Conservation (phyloP, 208 protist genomes). For the Acanthamoeba healyi region DNA sequence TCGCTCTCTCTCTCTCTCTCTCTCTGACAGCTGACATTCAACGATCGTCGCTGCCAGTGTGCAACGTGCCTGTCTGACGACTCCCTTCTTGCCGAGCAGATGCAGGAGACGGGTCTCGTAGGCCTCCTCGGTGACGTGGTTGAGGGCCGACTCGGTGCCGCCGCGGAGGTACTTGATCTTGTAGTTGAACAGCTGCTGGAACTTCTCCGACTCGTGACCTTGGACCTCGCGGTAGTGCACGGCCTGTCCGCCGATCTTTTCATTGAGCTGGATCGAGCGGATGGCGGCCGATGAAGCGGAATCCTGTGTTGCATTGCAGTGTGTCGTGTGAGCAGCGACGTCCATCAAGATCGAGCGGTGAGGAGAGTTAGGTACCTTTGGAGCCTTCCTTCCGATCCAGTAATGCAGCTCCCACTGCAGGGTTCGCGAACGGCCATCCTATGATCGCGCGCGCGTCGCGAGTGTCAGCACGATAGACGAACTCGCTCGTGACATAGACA, state of each 20-base stretch:
- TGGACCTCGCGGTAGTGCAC: slow-evolving; percentile 90
- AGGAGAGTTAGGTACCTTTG: not conserved
- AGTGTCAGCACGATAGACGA: slow-evolving; percentile 58
- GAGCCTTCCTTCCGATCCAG: slow-evolving; percentile 46
- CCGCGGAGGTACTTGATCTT: slow-evolving; percentile 84
- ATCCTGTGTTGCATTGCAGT: slow-evolving; percentile 1
- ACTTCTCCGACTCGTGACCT: slow-evolving; percentile 83
- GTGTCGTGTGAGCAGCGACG: not conserved
- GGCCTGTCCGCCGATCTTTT: slow-evolving; percentile 86
- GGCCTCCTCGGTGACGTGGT: slow-evolving; percentile 84
- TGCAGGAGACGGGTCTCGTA: slow-evolving; percentile 87
- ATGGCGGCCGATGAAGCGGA: slow-evolving; percentile 37
- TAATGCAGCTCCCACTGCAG: slow-evolving; percentile 70
- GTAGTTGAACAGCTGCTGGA: slow-evolving; percentile 78
- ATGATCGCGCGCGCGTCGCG: no score
- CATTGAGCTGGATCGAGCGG: slow-evolving; percentile 91
- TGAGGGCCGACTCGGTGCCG: slow-evolving; percentile 90
- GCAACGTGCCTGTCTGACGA: slow-evolving; percentile 13
- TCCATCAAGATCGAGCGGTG: no score
- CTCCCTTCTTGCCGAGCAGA: slow-evolving; percentile 79
- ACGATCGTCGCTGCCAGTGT: not conserved
- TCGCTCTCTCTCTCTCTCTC: no score
- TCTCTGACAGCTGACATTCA: no score
- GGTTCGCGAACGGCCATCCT: slow-evolving; percentile 26
- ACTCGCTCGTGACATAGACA: not conserved